These are phyloP conservation scores for Ceratobasidium sp. DNA, from an alignment of 1,284 basidiomycete genomes.

Conservation along the genomic window DNA sequence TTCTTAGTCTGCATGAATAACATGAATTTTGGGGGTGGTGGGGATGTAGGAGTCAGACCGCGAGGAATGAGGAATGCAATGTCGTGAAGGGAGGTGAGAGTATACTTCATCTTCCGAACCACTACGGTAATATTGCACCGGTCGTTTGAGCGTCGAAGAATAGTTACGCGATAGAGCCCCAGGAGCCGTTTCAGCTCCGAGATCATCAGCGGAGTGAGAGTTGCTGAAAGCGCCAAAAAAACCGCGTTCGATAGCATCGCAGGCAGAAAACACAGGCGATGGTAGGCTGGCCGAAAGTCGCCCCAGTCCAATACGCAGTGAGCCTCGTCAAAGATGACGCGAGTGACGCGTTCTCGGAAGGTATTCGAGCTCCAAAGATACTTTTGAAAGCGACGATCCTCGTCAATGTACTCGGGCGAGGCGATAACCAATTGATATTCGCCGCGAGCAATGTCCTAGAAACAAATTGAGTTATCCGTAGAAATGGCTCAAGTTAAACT, in stretches of 20 bases:
- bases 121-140: constrained; percentile 22
- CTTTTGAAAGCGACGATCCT: constrained; percentile 3
- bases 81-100: not conserved
- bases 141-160: constrained; percentile 39
- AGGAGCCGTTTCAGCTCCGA: not conserved
- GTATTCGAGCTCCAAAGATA: constrained; percentile 1
- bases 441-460: constrained; percentile 1
- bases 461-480: not conserved
- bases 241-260: not conserved
- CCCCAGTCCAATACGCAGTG: constrained; percentile 28
- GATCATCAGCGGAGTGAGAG: constrained; percentile 3
- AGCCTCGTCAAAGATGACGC: constrained; percentile 16
- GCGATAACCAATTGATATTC: constrained; percentile 6
- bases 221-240: constrained; percentile 24
- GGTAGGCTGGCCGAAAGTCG: constrained; percentile 11
- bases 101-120: constrained; percentile 25
- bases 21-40: constrained; percentile 15
- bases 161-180: not conserved
- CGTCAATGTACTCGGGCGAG: constrained; percentile 30
- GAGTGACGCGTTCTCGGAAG: not conserved
- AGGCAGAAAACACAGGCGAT: not conserved
- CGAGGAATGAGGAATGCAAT: not conserved
- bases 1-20: constrained; percentile 11
- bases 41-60: not conserved
- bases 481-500: too few species aligned